Base-by-base conservation (phyloP, 2,329 filamentous ascomycete species). In the Ascochyta fabae region DNA sequence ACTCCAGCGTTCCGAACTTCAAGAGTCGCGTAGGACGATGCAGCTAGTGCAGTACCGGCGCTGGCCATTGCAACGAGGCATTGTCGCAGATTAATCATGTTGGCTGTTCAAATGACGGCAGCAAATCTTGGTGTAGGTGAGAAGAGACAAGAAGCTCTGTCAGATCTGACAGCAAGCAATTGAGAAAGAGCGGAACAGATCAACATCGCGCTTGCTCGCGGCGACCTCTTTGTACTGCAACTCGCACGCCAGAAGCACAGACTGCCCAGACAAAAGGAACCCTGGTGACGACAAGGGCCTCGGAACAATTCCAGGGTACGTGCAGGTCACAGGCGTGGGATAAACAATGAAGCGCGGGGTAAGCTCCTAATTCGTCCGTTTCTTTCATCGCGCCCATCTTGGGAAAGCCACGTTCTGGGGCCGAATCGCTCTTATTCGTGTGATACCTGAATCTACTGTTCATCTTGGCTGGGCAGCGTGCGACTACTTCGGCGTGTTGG, bases 1-100 rank as follows among this genome's bases (percentile, higher is more conserved):
- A 46, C 58, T 39, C 65, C 63, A 13, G 27, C 41, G 48, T 61
- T 61, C 10, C 60, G 55, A 6, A 66, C 61, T 16, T 56, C 53
- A 7, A 59, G 44, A 1, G 44, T 49, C 9, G 50, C 39, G 29
- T 44, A 60, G n/a, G 59, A 56, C 9, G 47, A 54, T 7, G 48
- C 43, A 34, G 58, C 50, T 4, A 58, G 42, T 13, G 42, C 54
- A 13, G 35, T 44, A 2, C 38, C 19, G 3, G 41, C 44, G 26
- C 42, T 51, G 15, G 51, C 48, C 19, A 59, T 33, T 26, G 41
- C 49, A 9, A 48, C 16, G 7, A 58, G 36, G 22, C 24, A 47
- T 34, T 48, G 40, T 23, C 36, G 35, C 16, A 50, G 22, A 24
- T 45, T 50, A 36, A 51, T 49, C 55, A 58, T 58, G 2, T 27